A percentile compares a stretch with the other conserved stretches of the same genome.
phyloP scores from a whole-genome alignment of 2,329 filamentous ascomycete genomes.

The Elsinoe arachidis region DNA sequence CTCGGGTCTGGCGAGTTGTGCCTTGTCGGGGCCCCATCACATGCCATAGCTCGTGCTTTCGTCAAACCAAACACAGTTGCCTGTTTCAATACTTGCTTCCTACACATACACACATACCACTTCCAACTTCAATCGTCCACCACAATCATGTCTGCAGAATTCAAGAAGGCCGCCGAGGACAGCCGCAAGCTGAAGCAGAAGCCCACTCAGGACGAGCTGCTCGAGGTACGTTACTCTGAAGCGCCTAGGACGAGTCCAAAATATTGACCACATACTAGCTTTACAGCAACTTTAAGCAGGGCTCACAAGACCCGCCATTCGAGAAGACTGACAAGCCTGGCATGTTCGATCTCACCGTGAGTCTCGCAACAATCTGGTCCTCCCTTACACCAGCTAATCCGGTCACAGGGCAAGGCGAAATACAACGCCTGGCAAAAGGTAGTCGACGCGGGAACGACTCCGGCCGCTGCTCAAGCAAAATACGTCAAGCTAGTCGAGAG shows the following conservation, averaged over 20 bases:
- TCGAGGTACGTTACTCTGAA: conserved; percentile 39
- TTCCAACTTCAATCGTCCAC: conserved; percentile 6
- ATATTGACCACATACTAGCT: conserved; percentile 36
- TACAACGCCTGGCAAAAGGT: conserved; percentile 66
- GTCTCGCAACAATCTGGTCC: conserved; percentile 17
- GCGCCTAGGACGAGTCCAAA: not conserved
- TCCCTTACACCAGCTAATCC: not conserved
- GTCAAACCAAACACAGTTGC: not conserved
- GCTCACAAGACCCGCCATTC: conserved; percentile 30
- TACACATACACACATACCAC: not conserved
- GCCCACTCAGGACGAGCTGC: conserved; percentile 56
- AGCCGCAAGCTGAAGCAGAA: conserved; percentile 59
- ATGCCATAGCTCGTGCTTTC: conserved; percentile 2
- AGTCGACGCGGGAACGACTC: conserved; percentile 53
- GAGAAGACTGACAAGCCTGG: conserved; percentile 45
- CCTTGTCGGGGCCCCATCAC: not conserved
- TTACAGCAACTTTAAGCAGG: conserved; percentile 43
- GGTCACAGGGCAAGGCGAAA: conserved; percentile 56
- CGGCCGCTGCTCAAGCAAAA: conserved; percentile 61
- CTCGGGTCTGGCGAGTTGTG: not conserved
- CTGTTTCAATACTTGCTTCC: not conserved
- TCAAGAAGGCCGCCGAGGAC: conserved; percentile 66
- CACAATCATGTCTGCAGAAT: conserved; percentile 49
- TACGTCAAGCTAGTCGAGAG: conserved; percentile 67
- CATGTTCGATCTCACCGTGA: conserved; percentile 62